These are phyloP conservation scores for Dothiorella sarmentorum DNA, from an alignment of 2,329 filamentous ascomycete genomes.

Conservation along the genomic window DNA sequence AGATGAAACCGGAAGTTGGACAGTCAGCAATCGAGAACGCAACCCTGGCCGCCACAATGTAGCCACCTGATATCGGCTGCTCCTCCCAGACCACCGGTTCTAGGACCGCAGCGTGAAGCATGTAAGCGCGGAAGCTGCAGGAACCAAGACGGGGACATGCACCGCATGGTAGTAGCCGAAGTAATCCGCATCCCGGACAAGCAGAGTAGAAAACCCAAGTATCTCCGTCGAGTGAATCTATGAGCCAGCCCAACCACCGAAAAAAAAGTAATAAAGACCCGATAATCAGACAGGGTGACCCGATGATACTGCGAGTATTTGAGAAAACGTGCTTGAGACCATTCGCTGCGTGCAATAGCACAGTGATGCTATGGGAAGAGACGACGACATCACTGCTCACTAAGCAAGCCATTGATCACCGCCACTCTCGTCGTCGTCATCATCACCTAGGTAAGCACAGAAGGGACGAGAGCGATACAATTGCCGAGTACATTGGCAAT, in stretches of 20 bases:
- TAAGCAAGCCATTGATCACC: constrained; percentile 15
- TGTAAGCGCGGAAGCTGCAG: constrained; percentile 2
- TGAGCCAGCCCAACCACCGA: too few relatives aligned
- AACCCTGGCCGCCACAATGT: constrained; percentile 10
- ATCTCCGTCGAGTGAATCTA: too few relatives aligned
- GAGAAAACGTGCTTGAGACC: background rate
- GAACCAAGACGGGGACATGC: constrained; percentile 4
- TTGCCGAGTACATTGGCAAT: background rate
- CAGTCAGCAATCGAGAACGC: background rate
- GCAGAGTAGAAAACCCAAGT: background rate
- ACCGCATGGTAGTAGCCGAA: background rate
- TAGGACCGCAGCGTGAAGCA: too few relatives aligned
- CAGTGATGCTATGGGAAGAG: background rate
- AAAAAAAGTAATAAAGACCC: background rate
- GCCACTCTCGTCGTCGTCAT: constrained; percentile 6
- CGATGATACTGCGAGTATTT: background rate
- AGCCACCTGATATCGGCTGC: constrained; percentile 8
- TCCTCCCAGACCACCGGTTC: too few relatives aligned
- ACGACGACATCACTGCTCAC: background rate
- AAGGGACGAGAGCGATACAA: background rate
- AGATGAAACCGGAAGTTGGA: background rate
- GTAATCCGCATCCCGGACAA: background rate
- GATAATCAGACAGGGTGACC: background rate
- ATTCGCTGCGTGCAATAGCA: background rate
- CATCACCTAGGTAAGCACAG: constrained; percentile 6